phyloP scores from a whole-genome alignment of 208 protist genomes.

The Acanthamoeba castellanii region DNA sequence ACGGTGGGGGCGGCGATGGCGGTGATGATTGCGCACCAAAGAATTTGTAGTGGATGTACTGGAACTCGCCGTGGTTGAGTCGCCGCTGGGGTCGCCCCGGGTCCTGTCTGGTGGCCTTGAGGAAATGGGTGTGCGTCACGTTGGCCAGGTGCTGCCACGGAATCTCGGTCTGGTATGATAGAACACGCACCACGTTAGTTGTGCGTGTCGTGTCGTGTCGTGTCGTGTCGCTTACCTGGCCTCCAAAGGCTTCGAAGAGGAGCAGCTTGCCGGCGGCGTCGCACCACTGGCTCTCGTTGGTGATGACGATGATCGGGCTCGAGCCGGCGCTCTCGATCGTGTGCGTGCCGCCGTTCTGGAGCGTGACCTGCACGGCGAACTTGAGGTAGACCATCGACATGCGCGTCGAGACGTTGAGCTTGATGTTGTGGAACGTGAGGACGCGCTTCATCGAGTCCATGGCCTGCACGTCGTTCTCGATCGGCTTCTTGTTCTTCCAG shows the following conservation, averaged over 20 bases:
- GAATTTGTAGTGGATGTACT: slow-evolving; percentile 83
- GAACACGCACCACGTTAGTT: too few species aligned
- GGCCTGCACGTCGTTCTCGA: slow-evolving; percentile 62
- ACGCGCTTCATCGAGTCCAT: slow-evolving; percentile 23
- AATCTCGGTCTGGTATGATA: slow-evolving; percentile 55
- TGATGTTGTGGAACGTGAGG: slow-evolving; percentile 74
- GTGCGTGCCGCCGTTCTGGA: slow-evolving; percentile 53
- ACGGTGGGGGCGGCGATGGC: neutral
- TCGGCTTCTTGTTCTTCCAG: slow-evolving; percentile 72
- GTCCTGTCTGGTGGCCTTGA: slow-evolving; percentile 77
- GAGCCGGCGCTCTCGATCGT: slow-evolving; percentile 75
- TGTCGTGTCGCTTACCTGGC: neutral
- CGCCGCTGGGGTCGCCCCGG: slow-evolving; percentile 61
- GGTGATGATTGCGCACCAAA: slow-evolving; percentile 69
- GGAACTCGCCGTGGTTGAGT: slow-evolving; percentile 79
- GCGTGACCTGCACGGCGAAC: slow-evolving; percentile 72
- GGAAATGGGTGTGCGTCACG: slow-evolving; percentile 78
- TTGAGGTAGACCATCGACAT: slow-evolving; percentile 77
- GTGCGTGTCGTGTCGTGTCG: neutral
- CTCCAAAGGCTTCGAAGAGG: slow-evolving; percentile 68
- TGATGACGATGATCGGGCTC: slow-evolving; percentile 81
- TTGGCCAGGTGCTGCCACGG: slow-evolving; percentile 79
- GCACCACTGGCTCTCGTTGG: slow-evolving; percentile 83
- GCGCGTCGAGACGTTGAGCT: slow-evolving; percentile 81
- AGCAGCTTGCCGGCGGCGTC: slow-evolving; percentile 82